phyloP scores from a whole-genome alignment of 2,329 filamentous ascomycete species.

The Cyclaneusma minus region DNA sequence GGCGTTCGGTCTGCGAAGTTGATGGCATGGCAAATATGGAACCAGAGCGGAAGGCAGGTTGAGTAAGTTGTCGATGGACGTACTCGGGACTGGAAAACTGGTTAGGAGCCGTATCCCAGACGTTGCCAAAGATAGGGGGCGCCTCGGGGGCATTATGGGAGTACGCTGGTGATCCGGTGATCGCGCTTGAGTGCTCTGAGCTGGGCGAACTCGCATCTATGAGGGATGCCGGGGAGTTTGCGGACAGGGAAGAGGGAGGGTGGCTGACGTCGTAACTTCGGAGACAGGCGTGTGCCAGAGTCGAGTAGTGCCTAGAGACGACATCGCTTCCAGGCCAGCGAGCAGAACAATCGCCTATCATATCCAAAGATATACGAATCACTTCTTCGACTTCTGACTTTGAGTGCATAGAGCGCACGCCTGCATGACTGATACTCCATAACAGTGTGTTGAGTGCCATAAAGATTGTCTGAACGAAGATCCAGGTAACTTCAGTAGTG shows the following conservation, averaged over 20 bases:
- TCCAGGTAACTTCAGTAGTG: slow-evolving; percentile 80
- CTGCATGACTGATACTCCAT: slow-evolving; percentile 79
- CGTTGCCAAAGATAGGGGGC: slow-evolving; percentile 40
- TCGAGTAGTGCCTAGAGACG: slow-evolving; percentile 73
- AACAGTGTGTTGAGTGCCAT: slow-evolving; percentile 84
- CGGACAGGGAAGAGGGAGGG: slow-evolving; percentile 32
- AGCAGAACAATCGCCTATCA: slow-evolving; percentile 65
- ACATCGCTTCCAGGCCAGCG: slow-evolving; percentile 85
- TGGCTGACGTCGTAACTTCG: slow-evolving; percentile 57
- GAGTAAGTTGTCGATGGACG: slow-evolving; percentile 23
- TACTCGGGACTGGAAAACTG: slow-evolving; percentile 17
- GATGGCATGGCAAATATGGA: slow-evolving; percentile 49
- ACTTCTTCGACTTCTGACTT: slow-evolving; percentile 64
- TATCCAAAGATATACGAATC: slow-evolving; percentile 59
- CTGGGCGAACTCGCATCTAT: slow-evolving; percentile 28
- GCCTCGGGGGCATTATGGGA: slow-evolving; percentile 21
- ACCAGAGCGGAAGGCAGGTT: slow-evolving; percentile 46
- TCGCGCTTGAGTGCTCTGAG: slow-evolving; percentile 24
- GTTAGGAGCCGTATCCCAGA: slow-evolving; percentile 40
- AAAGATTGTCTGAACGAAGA: slow-evolving; percentile 78
- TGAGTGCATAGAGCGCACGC: slow-evolving; percentile 58
- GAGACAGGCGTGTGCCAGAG: slow-evolving; percentile 70
- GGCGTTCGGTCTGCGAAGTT: slow-evolving; percentile 33
- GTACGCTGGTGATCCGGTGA: slow-evolving; percentile 18
- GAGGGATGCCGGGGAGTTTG: slow-evolving; percentile 23